Conservation (phyloP, 176 grass and related monocot genomes). For the Eragrostis curvula region DNA sequence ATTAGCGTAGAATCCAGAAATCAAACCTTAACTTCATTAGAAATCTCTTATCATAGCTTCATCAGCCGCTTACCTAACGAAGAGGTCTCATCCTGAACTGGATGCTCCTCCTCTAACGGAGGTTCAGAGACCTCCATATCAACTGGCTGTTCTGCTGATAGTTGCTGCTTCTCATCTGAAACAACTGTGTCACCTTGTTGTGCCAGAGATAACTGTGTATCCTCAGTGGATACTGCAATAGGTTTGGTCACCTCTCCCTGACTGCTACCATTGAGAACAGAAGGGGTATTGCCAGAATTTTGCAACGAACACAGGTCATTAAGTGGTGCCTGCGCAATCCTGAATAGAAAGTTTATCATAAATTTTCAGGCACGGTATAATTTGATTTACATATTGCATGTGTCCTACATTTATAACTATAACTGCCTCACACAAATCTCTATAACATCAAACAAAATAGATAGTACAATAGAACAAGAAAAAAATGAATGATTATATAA, state of each 20-base stretch:
- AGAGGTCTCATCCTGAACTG: conserved; percentile 51
- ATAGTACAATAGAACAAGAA: not conserved
- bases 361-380: conserved; percentile 12
- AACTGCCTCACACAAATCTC: conserved; percentile 18
- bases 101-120: conserved; percentile 53
- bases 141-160: conserved; percentile 26
- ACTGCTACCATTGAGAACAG: conserved; percentile 33
- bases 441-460: conserved; percentile 24
- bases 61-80: conserved; percentile 52
- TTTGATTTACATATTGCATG: not conserved
- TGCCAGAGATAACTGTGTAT: conserved; percentile 14
- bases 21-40: not conserved
- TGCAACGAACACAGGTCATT: conserved; percentile 55
- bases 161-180: conserved; percentile 18
- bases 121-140: conserved; percentile 41
- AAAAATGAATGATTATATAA: conserved; percentile 23
- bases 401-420: conserved; percentile 5
- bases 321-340: conserved; percentile 81
- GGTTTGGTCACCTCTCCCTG: not conserved
- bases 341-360: conserved; percentile 54
- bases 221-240: conserved; percentile 31
- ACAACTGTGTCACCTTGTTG: conserved; percentile 26
- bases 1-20: conserved; percentile 21
- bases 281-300: conserved; percentile 37
- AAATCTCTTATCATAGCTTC: not conserved